Conservation (phyloP, 148 eudicot species). For the Rheum nobile region DNA sequence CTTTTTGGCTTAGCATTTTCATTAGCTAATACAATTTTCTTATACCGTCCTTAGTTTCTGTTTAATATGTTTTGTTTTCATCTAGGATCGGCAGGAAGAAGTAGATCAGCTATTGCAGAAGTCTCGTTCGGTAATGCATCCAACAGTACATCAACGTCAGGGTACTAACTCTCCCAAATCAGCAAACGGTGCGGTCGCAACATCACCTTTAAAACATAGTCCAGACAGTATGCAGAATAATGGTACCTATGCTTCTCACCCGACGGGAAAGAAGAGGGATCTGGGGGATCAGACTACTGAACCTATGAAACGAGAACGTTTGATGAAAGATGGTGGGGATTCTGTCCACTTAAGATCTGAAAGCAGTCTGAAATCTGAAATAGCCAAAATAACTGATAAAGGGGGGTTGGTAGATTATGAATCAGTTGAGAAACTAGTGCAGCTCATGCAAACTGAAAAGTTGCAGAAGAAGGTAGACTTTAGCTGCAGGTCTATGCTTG, state of each 20-base stretch:
- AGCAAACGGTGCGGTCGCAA: constrained; percentile 37
- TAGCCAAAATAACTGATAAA: constrained; percentile 57
- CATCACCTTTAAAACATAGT: constrained; percentile 46
- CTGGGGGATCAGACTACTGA: constrained; percentile 50
- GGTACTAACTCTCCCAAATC: constrained; percentile 75
- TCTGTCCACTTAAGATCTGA: constrained; percentile 36
- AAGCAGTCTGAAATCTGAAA: constrained; percentile 43
- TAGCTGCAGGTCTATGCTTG: constrained; percentile 50
- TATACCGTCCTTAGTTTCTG: neutral
- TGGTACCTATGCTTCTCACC: constrained; percentile 40
- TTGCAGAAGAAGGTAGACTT: constrained; percentile 51
- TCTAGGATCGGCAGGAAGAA: constrained; percentile 87
- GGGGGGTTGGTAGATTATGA: constrained; percentile 66
- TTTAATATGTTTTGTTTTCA: neutral
- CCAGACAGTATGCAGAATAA: constrained; percentile 60
- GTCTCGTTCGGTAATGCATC: constrained; percentile 63
- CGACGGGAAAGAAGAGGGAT: constrained; percentile 78
- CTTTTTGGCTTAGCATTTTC: neutral
- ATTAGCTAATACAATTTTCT: neutral
- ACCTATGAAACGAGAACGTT: constrained; percentile 57
- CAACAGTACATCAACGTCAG: constrained; percentile 44
- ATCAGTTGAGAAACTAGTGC: constrained; percentile 70
- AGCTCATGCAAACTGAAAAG: constrained; percentile 67
- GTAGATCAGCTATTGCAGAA: constrained; percentile 63
- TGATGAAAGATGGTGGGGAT: constrained; percentile 35